phyloP scores from a whole-genome alignment of 2,329 filamentous ascomycete genomes.

The Aspergillus tamarii region DNA sequence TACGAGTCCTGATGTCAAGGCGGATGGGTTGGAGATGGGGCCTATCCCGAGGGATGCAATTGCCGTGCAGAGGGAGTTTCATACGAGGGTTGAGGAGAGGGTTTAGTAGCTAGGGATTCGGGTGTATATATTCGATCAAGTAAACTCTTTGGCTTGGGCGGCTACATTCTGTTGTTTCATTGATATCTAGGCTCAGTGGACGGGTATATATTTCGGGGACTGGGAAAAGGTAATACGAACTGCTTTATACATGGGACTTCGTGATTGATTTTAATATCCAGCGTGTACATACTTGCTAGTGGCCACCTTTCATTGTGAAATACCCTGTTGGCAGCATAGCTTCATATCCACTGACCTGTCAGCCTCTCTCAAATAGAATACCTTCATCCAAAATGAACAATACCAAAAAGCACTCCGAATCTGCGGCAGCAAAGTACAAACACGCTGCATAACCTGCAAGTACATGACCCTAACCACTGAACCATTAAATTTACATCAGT shows the following conservation, averaged over 20 bases:
- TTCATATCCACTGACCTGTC: not conserved
- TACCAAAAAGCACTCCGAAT: not conserved
- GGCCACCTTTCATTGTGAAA: no score
- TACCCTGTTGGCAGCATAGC: no score
- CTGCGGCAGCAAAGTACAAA: not conserved
- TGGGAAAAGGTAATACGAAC: not conserved
- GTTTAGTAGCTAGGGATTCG: not conserved
- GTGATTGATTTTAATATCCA: not conserved
- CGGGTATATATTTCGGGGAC: not conserved
- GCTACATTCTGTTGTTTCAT: not conserved
- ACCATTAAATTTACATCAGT: rapidly evolving
- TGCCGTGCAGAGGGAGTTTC: not conserved
- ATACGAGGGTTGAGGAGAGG: not conserved
- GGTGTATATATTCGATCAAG: not conserved
- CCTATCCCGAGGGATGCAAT: not conserved
- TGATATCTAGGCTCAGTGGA: no score
- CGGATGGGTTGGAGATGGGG: not conserved
- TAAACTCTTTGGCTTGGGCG: not conserved
- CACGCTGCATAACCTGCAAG: not conserved
- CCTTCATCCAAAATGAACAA: not conserved
- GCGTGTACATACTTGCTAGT: not conserved
- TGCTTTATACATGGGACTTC: no score
- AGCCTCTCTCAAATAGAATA: not conserved
- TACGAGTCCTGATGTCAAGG: not conserved
- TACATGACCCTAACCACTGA: not conserved